These are phyloP conservation scores for Colletotrichum magnum DNA, from an alignment of 2,329 filamentous ascomycete species.

Conservation along the genomic window DNA sequence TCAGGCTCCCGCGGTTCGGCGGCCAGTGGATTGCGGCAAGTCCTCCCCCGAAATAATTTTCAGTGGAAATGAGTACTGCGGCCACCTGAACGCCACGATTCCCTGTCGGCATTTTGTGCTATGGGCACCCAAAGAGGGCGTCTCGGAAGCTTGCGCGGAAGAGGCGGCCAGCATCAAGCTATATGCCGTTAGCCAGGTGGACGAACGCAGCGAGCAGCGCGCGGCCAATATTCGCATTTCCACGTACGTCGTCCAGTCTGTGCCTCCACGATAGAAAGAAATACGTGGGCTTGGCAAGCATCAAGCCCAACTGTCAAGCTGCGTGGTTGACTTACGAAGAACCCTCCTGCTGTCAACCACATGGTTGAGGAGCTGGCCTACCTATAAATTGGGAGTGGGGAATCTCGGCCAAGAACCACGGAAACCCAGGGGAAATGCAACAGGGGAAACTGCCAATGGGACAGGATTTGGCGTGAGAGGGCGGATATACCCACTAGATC, in stretches of 20 bases:
- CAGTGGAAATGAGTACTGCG: constrained; percentile 31
- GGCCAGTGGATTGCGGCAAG: background rate
- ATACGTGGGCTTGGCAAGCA: background rate
- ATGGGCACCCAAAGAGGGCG: background rate
- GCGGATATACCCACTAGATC: constrained; percentile 9
- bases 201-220: background rate
- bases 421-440: background rate
- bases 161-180: too few species aligned
- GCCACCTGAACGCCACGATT: background rate
- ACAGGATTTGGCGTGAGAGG: too few species aligned
- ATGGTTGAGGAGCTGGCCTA: background rate
- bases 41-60: background rate
- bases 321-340: background rate
- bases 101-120: background rate
- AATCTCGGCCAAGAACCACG: background rate
- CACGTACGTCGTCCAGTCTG: constrained; percentile 6
- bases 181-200: too few species aligned
- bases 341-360: background rate
- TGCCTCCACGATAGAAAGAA: constrained; percentile 13
- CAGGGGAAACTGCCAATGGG: background rate
- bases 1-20: background rate
- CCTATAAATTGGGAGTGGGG: background rate
- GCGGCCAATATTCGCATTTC: background rate
- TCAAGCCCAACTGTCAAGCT: background rate
- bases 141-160: background rate